These are phyloP conservation scores for Globisporangium yorkense DNA, from an alignment of 352 stramenopile species.

Conservation along the genomic window DNA sequence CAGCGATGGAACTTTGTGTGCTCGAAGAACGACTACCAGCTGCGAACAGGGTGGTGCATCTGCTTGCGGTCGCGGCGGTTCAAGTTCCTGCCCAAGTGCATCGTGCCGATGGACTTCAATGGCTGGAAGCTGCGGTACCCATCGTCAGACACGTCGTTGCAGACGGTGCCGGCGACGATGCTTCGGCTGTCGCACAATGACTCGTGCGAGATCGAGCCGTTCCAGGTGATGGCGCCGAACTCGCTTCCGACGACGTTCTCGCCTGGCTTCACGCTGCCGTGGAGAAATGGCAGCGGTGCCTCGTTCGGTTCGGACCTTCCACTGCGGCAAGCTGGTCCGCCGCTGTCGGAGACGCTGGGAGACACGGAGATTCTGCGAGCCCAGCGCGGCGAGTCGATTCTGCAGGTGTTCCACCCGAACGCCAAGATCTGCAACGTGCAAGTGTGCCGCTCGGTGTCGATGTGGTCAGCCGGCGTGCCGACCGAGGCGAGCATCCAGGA, in stretches of 20 bases:
- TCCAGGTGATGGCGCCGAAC: constrained; percentile 17
- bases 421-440: constrained; percentile 76
- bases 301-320: constrained; percentile 14
- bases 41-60: constrained; percentile 85
- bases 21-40: constrained; percentile 84
- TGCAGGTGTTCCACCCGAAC: constrained; percentile 65
- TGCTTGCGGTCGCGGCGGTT: constrained; percentile 78
- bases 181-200: constrained; percentile 51
- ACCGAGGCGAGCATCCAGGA: constrained; percentile 80
- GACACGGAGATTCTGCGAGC: constrained; percentile 53
- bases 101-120: constrained; percentile 85
- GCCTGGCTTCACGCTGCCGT: constrained; percentile 10
- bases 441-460: constrained; percentile 77
- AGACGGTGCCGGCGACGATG: constrained; percentile 28
- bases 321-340: constrained; percentile 9
- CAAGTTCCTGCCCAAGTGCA: constrained; percentile 78
- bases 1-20: constrained; percentile 91
- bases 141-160: constrained; percentile 40
- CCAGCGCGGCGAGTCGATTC: constrained; percentile 54
- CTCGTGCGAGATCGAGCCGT: constrained; percentile 31
- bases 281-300: constrained; percentile 7
- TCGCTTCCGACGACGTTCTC: constrained; percentile 7
- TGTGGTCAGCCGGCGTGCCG: constrained; percentile 82
- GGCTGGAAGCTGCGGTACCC: constrained; percentile 73
- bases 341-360: constrained; percentile 22